Evolutionary conservation across 192 early-diverging fungal genomes (phyloP).

Genomic region (Diversispora eburnea): DNA sequence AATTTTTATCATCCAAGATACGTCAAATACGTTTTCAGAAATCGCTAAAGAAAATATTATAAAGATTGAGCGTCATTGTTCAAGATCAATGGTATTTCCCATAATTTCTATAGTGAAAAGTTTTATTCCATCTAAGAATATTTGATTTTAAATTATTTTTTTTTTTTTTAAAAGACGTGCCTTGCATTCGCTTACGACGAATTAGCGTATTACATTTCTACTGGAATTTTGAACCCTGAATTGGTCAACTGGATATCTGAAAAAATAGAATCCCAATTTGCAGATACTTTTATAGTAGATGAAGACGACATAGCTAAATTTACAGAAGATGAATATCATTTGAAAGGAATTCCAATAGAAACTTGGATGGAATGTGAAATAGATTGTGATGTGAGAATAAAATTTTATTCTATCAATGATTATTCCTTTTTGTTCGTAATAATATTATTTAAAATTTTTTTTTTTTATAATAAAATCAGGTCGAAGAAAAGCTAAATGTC

Average conservation of each 20-base stretch:
- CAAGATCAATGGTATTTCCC: conserved; percentile 40
- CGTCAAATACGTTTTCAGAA: conserved; percentile 40
- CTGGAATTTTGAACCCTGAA: conserved; percentile 46
- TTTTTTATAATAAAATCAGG: neutral
- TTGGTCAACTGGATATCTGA: conserved; percentile 67
- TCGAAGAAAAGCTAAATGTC: conserved; percentile 36
- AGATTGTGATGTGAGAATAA: conserved; percentile 38
- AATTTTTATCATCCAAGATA: conserved; percentile 3
- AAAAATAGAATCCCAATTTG: conserved; percentile 58
- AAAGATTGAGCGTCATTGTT: conserved; percentile 46
- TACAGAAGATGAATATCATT: conserved; percentile 26
- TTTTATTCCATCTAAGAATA: neutral
- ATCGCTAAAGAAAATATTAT: conserved; percentile 56
- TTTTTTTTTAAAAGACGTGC: conserved; percentile 50
- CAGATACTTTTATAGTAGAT: conserved; percentile 55
- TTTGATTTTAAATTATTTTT: neutral
- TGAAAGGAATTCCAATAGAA: conserved; percentile 30
- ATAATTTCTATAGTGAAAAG: neutral
- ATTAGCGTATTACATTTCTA: conserved; percentile 60
- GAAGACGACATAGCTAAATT: conserved; percentile 31
- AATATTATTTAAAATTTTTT: neutral
- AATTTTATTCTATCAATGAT: neutral
- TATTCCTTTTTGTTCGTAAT: neutral
- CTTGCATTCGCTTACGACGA: conserved; percentile 70
- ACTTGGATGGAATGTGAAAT: conserved; percentile 42